Evolutionary conservation across 2,329 filamentous ascomycete genomes (phyloP).

Genomic region (Coniosporium uncinatum): DNA sequence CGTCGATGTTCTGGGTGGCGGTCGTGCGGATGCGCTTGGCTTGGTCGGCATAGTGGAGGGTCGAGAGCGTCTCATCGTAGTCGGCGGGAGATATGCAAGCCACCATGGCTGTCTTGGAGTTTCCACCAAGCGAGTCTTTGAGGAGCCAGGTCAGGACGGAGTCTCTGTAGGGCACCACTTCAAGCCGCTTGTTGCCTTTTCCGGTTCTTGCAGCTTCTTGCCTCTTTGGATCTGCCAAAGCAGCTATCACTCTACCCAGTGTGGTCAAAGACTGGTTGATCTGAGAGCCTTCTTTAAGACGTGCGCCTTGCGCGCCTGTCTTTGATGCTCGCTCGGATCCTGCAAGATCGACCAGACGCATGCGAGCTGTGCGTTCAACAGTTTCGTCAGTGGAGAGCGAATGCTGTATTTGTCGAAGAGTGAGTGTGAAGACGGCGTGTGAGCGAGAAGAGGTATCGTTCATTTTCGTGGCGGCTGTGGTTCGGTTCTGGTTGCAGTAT

Average conservation of each 20-base stretch:
- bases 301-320: conserved; percentile 88
- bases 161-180: conserved; percentile 90
- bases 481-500: conserved; percentile 54
- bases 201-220: conserved; percentile 1
- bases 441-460: conserved; percentile 97
- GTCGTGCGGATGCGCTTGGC: conserved; percentile 95
- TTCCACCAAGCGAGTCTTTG: conserved; percentile 93
- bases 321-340: conserved; percentile 93
- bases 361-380: conserved; percentile 89
- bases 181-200: conserved; percentile 15
- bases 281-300: conserved; percentile 90
- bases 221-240: conserved; percentile 58
- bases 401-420: conserved; percentile 97
- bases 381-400: conserved; percentile 97
- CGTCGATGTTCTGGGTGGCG: conserved; percentile 93
- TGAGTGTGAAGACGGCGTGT: conserved; percentile 97
- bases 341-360: conserved; percentile 90
- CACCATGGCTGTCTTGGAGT: conserved; percentile 99
- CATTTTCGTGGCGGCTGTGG: conserved; percentile 95
- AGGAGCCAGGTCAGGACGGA: conserved; percentile 81
- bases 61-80: conserved; percentile 96
- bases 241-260: conserved; percentile 91
- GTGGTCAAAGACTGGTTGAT: conserved; percentile 99
- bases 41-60: conserved; percentile 94
- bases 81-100: conserved; percentile 91